Conservation (phyloP, 1,284 basidiomycete genomes). For the Moniliophthora roreri region DNA sequence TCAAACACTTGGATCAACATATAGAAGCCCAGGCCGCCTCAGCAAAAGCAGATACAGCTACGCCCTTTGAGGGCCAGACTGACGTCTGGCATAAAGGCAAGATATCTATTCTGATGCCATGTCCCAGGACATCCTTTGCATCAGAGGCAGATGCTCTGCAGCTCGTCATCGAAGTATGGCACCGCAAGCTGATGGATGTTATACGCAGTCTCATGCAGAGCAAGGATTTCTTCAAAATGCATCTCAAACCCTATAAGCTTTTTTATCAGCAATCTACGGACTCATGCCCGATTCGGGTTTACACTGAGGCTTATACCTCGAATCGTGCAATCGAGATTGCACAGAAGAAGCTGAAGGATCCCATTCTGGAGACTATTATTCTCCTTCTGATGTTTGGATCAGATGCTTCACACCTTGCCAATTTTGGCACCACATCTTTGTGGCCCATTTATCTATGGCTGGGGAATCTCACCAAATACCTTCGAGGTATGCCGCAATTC, state of each 20-base stretch:
- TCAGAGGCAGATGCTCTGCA: no score
- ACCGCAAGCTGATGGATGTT: neutral
- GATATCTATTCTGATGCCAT: neutral
- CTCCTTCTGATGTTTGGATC: constrained; percentile 32
- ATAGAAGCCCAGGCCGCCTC: no score
- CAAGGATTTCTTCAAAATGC: neutral
- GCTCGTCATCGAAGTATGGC: no score
- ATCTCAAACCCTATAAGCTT: neutral
- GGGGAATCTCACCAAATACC: constrained; percentile 33
- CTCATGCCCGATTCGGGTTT: neutral
- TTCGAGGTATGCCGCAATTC: constrained; percentile 17
- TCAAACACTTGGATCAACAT: neutral
- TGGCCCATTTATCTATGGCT: constrained; percentile 35
- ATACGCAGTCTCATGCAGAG: neutral
- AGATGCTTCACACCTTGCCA: constrained; percentile 29
- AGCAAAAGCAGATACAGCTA: neutral
- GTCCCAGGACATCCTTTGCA: no score
- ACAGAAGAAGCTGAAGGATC: neutral
- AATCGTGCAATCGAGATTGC: constrained; percentile 6
- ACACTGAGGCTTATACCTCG: constrained; percentile 5
- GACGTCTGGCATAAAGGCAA: neutral
- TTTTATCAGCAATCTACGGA: neutral
- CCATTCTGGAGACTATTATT: constrained; percentile 16
- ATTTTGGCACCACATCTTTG: constrained; percentile 29
- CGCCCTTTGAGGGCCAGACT: no score